Percentiles rank a stretch among this genome's conserved stretches.
Evolutionary conservation across 2,329 filamentous ascomycete genomes (phyloP).

Genomic region (Xylariales sp.): DNA sequence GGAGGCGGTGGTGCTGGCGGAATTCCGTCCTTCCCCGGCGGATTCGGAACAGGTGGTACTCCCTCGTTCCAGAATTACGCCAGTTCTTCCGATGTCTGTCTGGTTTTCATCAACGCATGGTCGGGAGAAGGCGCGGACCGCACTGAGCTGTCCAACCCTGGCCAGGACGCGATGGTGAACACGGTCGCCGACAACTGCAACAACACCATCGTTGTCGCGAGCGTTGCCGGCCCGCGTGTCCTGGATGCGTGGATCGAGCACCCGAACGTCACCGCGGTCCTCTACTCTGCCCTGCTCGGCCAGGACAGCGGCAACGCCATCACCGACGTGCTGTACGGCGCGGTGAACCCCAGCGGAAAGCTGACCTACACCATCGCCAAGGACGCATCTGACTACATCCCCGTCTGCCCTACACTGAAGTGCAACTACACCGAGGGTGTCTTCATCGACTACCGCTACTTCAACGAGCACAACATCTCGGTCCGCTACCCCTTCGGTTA

Average conservation of each 20-base stretch:
- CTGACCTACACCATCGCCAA: conserved; percentile 50
- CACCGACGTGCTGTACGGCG: conserved; percentile 68
- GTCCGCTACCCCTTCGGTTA: conserved; percentile 63
- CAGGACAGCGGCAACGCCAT: conserved; percentile 74
- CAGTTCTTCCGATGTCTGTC: too few species aligned
- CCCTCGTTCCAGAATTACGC: too few species aligned
- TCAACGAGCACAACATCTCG: conserved; percentile 50
- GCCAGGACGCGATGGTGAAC: conserved; percentile 56
- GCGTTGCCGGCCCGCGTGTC: conserved; percentile 57
- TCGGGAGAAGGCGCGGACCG: conserved; percentile 63
- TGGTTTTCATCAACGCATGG: conserved; percentile 63
- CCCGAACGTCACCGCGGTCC: conserved; percentile 68
- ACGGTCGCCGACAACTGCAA: conserved; percentile 53
- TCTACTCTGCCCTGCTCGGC: conserved; percentile 72
- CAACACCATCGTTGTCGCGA: conserved; percentile 61
- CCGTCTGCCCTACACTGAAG: conserved; percentile 24
- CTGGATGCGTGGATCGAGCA: conserved; percentile 56
- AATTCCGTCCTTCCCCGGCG: too few species aligned
- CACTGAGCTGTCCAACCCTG: conserved; percentile 60
- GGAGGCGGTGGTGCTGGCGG: too few species aligned
- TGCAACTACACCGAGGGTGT: conserved; percentile 58
- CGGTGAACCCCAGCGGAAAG: conserved; percentile 38
- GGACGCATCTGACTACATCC: conserved; percentile 39
- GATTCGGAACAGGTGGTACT: too few species aligned
- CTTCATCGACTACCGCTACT: conserved; percentile 62